phyloP scores from a whole-genome alignment of 345 rosid species.

The Linum lewisii region DNA sequence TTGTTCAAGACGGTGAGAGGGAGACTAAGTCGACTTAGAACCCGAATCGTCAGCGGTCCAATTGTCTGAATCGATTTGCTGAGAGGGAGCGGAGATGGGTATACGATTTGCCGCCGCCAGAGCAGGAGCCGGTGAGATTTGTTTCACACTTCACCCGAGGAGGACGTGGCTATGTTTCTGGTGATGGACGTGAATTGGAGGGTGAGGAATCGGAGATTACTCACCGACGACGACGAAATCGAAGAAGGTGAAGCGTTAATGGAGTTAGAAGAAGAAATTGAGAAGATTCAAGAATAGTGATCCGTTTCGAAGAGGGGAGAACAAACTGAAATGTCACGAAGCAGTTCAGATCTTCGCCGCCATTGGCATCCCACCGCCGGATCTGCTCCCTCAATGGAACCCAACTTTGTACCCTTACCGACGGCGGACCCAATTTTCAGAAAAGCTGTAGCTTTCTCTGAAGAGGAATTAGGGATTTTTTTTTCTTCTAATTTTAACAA shows the following conservation, averaged over 20 bases:
- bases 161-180: slow-evolving; percentile 87
- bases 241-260: slow-evolving; percentile 12
- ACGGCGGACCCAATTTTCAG: slow-evolving; percentile 11
- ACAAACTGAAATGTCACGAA: slow-evolving; percentile 64
- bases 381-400: slow-evolving; percentile 28
- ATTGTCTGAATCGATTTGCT: too few relatives aligned
- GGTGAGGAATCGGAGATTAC: slow-evolving; percentile 18
- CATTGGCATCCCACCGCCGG: slow-evolving; percentile 71
- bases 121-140: slow-evolving; percentile 61
- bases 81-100: not conserved
- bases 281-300: too few relatives aligned
- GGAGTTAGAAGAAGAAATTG: too few relatives aligned
- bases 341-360: slow-evolving; percentile 83
- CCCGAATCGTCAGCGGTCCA: slow-evolving; percentile 56
- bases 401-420: too few relatives aligned
- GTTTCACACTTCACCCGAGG: slow-evolving; percentile 72
- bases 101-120: slow-evolving; percentile 19
- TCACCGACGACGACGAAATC: not conserved
- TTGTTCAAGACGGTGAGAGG: slow-evolving; percentile 65
- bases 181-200: slow-evolving; percentile 83
- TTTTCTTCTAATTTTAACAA: too few relatives aligned
- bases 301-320: slow-evolving; percentile 15
- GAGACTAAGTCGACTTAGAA: slow-evolving; percentile 72
- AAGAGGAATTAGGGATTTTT: too few relatives aligned
- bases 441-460: too few relatives aligned